Evolutionary conservation across 306 rosid genomes (phyloP), one percentile per base, ranked within the genome.

Genomic region (Acacia confusa): DNA sequence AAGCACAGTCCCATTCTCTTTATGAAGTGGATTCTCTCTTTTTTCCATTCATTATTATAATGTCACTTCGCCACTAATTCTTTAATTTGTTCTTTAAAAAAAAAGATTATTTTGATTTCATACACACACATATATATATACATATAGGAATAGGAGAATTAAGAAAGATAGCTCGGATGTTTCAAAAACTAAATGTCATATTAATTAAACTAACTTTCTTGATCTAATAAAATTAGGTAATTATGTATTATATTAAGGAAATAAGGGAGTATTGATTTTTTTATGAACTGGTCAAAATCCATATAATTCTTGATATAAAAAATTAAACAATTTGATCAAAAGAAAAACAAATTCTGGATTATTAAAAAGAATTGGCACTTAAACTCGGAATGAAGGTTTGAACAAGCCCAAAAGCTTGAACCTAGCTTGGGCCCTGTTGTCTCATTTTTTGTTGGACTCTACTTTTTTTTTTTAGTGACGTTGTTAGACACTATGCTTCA

Each of bases 1-100:
- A 72, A 72, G 83, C n/a, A 11, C 11, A 25, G 53, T 10, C 48
- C 27, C 57, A 73, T 73, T 61, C 41, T 20, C 14, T 60, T n/a
- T 9, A 20, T 53, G 24, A 47, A 60, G 77, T 41, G 70, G 60
- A 34, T 60, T 70, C 70, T 53, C 13, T 19, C 20, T 10, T 53
- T 50, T 50, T 50, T 24, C 45, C 27, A 68, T 38, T 53, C 25
- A 52, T 52, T 69, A 27, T 78, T 69, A 55, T 40, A 68, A 40
- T 40, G 57, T 43, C 17, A n/a, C 53, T 12, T 50, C 22, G 40
- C 66, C 75, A n/a, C 48, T 30, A 47, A 13, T 30, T 7, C 17
- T 47, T 13, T n/a, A n/a, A n/a, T n/a, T n/a, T 32, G 1, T 20
- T 67, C 9, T 9, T n/a, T n/a, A 7, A 8, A 22, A 34, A 32